These are phyloP conservation scores for Myrmaecium sp. DNA, from an alignment of 2,329 filamentous ascomycete species.

Conservation along the genomic window DNA sequence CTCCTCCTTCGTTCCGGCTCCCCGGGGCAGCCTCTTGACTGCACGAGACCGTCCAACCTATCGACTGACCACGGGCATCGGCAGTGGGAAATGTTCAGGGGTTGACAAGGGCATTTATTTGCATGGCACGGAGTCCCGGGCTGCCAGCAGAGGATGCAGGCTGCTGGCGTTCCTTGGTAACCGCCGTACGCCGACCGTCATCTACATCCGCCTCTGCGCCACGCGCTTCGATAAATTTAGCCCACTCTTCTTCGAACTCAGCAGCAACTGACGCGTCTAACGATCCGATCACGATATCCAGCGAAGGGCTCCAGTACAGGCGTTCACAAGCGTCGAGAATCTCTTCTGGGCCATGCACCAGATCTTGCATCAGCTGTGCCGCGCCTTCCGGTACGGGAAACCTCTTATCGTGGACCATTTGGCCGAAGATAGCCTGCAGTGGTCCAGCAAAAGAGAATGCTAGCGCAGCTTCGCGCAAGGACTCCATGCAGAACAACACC, in stretches of 20 bases:
- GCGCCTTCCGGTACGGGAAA: conserved; percentile 6
- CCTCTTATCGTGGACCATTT: conserved; percentile 6
- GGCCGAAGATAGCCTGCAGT: conserved; percentile 11
- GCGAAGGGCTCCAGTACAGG: conserved; percentile 10
- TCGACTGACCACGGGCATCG: no score
- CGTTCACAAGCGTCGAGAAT: conserved; percentile 12
- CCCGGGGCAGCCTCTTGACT: no score
- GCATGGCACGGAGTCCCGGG: conserved; percentile 5
- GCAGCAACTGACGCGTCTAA: conserved; percentile 4
- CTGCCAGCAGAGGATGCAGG: conserved; percentile 1
- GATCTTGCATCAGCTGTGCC: conserved; percentile 7
- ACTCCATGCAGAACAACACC: conserved; percentile 8
- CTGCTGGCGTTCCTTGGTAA: not conserved
- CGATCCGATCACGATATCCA: conserved; percentile 6
- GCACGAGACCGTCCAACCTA: no score
- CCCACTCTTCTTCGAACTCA: conserved; percentile 6
- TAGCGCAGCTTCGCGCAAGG: conserved; percentile 7
- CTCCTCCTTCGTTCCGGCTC: no score
- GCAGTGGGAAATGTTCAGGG: no score
- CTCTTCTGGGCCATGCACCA: conserved; percentile 9
- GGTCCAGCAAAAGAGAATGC: conserved; percentile 12
- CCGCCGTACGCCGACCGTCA: not conserved
- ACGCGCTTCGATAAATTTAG: conserved; percentile 6
- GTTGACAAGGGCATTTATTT: conserved; percentile 6
- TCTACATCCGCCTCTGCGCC: conserved; percentile 3